A percentile compares a stretch with the other conserved stretches of the same genome.
These are phyloP conservation scores for Mortierella sp. DNA, from an alignment of 371 early-diverging fungal genomes.

Conservation along the genomic window DNA sequence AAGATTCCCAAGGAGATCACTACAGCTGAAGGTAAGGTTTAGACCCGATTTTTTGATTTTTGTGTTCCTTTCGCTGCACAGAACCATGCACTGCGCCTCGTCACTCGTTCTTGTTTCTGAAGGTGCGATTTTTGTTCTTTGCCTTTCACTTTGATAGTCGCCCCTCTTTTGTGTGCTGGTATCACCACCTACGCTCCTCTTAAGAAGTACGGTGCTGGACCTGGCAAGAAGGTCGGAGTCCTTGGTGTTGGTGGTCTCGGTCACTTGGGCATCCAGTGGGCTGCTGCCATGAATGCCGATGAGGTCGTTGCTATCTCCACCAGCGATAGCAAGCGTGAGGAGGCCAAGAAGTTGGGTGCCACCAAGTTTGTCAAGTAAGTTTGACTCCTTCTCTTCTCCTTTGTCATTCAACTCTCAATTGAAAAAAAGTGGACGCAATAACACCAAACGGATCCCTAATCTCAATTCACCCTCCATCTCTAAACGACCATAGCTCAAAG, in stretches of 20 bases:
- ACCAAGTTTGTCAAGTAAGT: conserved; percentile 57
- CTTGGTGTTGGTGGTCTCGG: conserved; percentile 79
- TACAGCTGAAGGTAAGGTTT: no score
- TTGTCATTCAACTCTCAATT: no score
- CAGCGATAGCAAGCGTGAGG: conserved; percentile 70
- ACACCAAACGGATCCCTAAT: no score
- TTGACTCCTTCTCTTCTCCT: background rate
- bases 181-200: conserved; percentile 75
- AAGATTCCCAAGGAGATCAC: background rate
- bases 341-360: conserved; percentile 79
- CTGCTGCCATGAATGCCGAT: conserved; percentile 68
- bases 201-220: conserved; percentile 59
- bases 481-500: conserved; percentile 25
- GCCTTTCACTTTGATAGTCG: background rate
- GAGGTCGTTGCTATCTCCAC: conserved; percentile 78
- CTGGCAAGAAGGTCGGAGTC: conserved; percentile 70
- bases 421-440: background rate
- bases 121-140: background rate
- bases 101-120: no score
- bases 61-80: no score
- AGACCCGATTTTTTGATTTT: no score
- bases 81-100: no score
- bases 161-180: conserved; percentile 82
- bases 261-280: conserved; percentile 78
- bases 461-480: background rate